Conservation (phyloP, 2,329 filamentous ascomycete species). For the Exophiala lecanii-corni region DNA sequence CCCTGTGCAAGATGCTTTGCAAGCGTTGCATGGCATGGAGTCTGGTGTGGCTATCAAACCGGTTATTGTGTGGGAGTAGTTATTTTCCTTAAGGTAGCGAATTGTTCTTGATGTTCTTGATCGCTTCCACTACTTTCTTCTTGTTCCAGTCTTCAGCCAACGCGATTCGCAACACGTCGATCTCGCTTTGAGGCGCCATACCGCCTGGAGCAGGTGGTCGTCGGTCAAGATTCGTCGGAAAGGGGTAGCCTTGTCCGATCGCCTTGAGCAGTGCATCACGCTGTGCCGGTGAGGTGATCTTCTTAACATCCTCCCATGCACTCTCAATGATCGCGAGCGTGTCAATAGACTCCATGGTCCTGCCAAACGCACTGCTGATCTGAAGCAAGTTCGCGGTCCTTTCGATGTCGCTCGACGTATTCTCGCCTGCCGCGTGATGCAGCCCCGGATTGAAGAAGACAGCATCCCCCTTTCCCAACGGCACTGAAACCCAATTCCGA, state of each 20-base stretch:
- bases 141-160: conserved; percentile 41
- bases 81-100: conserved; percentile 26
- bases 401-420: conserved; percentile 45
- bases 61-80: conserved; percentile 27
- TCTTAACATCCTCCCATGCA: conserved; percentile 52
- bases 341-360: conserved; percentile 60
- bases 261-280: conserved; percentile 47
- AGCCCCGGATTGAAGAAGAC: conserved; percentile 62
- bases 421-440: conserved; percentile 60
- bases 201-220: conserved; percentile 52
- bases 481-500: conserved; percentile 49
- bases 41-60: conserved; percentile 29
- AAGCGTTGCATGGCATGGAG: conserved; percentile 28
- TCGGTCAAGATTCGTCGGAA: conserved; percentile 58
- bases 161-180: conserved; percentile 46
- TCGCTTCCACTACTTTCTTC: conserved; percentile 37
- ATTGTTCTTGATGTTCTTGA: conserved; percentile 38
- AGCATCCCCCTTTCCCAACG: conserved; percentile 54
- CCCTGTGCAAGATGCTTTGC: conserved; percentile 30
- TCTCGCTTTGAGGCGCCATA: conserved; percentile 59
- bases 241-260: conserved; percentile 57
- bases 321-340: conserved; percentile 46
- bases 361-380: conserved; percentile 58
- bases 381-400: conserved; percentile 60
- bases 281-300: conserved; percentile 50